These are phyloP conservation scores for Arctium minus DNA, from an alignment of 129 eudicot genomes.

Conservation along the genomic window DNA sequence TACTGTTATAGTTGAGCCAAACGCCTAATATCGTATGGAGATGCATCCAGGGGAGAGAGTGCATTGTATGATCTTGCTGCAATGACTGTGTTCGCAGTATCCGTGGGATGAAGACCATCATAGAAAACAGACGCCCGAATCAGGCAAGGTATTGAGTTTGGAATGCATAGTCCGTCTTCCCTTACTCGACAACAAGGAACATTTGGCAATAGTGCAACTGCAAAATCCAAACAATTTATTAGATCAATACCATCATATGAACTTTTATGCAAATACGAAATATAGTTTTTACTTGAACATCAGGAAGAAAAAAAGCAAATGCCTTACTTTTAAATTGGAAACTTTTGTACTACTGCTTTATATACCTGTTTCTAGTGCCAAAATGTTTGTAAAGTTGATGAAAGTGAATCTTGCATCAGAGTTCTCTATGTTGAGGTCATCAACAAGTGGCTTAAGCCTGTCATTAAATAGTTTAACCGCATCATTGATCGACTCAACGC, in stretches of 20 bases:
- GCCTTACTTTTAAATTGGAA: neutral
- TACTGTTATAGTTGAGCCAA: neutral
- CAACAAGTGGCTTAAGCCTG: constrained; percentile 14
- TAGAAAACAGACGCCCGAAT: constrained; percentile 12
- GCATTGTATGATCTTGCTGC: neutral
- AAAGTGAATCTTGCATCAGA: neutral
- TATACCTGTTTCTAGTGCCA: neutral
- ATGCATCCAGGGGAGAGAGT: neutral
- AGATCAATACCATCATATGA: neutral
- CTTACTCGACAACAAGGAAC: constrained; percentile 17
- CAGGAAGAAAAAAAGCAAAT: neutral
- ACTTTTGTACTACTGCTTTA: neutral
- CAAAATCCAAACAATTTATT: neutral
- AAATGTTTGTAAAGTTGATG: neutral
- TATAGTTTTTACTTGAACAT: neutral
- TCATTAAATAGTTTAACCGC: constrained; percentile 11
- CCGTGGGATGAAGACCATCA: constrained; percentile 33
- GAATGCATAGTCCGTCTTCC: constrained; percentile 20
- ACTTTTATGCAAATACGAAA: too few species aligned
- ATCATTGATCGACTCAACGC: constrained; percentile 4
- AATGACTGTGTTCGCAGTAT: neutral
- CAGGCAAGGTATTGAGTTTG: constrained; percentile 2
- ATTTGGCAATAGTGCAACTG: neutral
- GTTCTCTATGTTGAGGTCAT: neutral
- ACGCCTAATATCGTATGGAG: neutral